Base-by-base conservation (phyloP, 75 land plant species). In the Azolla pinnata region DNA sequence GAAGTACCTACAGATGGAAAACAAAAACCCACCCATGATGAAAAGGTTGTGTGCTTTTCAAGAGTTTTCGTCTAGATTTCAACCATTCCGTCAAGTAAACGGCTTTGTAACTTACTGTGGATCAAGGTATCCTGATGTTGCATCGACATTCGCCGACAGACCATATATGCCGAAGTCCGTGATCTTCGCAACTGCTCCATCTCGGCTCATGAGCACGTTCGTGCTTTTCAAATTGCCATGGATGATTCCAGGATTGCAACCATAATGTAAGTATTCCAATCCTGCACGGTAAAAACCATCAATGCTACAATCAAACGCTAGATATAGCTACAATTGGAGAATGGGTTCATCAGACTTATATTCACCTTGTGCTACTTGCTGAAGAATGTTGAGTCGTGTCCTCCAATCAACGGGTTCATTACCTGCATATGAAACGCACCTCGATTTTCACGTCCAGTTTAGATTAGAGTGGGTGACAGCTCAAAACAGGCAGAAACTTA, bases 41-140 rank as follows among this genome's bases (percentile, higher is more conserved):
- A 5, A 35, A 35, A 35, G 5, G 10, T 12, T 5, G 40, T 35
- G 40, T 35, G 5, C 12, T 5, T 35, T 5, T 35, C 5, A 35
- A 35, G 40, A 35, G 5, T 50, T 50, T 7, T 7, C 53, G 18
- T 4, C 53, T 50, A 7, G 18, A 24, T 9, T 18, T 7, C 24
- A 24, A 4, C 8, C 4, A 17, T 50, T 9, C 24, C n/a, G n/a
- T n/a, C n/a, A n/a, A n/a, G n/a, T n/a, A n/a, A n/a, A n/a, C n/a
- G n/a, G n/a, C n/a, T n/a, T n/a, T n/a, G n/a, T n/a, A n/a, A 31
- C 56, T 23, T 63, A 63, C 65, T 63, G 59, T 12, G 65, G 65
- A 34, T 63, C 65, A 16, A 63, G 28, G 40, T 63, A 63, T 2
- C 65, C 65, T 2, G 34, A 18, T 16, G 65, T 25, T 50, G 20